These are phyloP conservation scores for Panicum hallii DNA, from an alignment of 202 grass and related monocot genomes.

Conservation along the genomic window DNA sequence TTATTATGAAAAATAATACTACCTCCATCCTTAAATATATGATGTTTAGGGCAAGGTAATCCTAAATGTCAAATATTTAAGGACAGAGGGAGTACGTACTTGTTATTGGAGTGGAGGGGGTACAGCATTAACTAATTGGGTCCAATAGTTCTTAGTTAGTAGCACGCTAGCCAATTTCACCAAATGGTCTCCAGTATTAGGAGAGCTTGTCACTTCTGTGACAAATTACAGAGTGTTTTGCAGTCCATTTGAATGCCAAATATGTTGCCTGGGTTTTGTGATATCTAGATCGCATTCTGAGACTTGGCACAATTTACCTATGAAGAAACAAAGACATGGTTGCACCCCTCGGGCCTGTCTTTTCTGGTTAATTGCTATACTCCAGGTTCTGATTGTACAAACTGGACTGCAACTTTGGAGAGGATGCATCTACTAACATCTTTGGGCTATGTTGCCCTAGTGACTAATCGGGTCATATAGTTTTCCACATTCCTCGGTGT, in stretches of 20 bases:
- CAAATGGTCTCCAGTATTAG: background rate
- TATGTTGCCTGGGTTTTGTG: background rate
- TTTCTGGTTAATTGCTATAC: slow-evolving; percentile 8
- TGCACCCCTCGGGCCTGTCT: background rate
- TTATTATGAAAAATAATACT: background rate
- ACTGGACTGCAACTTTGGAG: background rate
- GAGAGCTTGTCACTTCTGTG: background rate
- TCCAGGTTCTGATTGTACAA: background rate
- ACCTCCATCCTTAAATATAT: too few species aligned
- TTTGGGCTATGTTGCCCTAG: background rate
- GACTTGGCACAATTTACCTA: background rate
- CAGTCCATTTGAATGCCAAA: slow-evolving; percentile 3
- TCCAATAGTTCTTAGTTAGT: slow-evolving; percentile 3
- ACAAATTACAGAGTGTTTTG: background rate
- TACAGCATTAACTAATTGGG: background rate
- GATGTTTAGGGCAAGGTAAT: too few species aligned
- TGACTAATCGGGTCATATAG: background rate
- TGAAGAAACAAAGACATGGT: background rate
- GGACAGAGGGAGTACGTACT: background rate
- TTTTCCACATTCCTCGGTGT: background rate
- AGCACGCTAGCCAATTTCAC: background rate
- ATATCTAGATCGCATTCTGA: background rate
- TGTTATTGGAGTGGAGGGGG: background rate
- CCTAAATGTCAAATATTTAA: too few species aligned
- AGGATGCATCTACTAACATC: too few species aligned